Evolutionary conservation across 2,329 filamentous ascomycete species (phyloP).

Genomic region (Alternaria brassicicola): DNA sequence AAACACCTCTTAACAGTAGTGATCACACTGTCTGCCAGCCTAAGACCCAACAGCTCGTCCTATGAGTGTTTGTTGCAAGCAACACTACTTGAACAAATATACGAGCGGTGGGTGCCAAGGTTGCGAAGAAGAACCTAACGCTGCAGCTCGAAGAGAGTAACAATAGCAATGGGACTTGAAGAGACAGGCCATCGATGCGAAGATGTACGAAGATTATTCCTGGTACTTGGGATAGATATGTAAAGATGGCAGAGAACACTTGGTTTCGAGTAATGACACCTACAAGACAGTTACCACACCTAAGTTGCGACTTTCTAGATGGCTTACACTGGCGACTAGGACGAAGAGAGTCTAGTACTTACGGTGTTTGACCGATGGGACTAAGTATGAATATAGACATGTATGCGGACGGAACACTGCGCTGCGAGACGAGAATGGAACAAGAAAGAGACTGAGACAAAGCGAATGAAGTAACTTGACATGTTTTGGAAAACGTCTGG

Average conservation of each 20-base stretch:
- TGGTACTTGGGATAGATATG: neutral
- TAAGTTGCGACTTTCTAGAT: neutral
- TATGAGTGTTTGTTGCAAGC: neutral
- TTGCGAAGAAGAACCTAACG: neutral
- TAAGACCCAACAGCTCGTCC: neutral
- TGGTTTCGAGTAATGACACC: neutral
- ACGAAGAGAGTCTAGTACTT: neutral
- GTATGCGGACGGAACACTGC: neutral
- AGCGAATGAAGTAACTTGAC: neutral
- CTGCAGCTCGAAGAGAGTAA: neutral
- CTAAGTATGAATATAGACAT: neutral
- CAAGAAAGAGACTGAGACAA: neutral
- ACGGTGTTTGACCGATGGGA: neutral
- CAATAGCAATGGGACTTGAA: neutral
- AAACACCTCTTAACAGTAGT: neutral
- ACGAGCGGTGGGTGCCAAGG: neutral
- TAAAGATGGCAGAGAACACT: neutral
- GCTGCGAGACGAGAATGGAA: neutral
- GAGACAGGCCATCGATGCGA: neutral
- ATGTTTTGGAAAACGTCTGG: neutral
- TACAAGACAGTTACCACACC: neutral
- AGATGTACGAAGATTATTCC: neutral
- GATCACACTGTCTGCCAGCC: neutral
- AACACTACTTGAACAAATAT: neutral
- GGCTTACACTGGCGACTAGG: neutral